Conservation (phyloP, 2,329 filamentous ascomycete genomes). For the Neofusicoccum sp. region DNA sequence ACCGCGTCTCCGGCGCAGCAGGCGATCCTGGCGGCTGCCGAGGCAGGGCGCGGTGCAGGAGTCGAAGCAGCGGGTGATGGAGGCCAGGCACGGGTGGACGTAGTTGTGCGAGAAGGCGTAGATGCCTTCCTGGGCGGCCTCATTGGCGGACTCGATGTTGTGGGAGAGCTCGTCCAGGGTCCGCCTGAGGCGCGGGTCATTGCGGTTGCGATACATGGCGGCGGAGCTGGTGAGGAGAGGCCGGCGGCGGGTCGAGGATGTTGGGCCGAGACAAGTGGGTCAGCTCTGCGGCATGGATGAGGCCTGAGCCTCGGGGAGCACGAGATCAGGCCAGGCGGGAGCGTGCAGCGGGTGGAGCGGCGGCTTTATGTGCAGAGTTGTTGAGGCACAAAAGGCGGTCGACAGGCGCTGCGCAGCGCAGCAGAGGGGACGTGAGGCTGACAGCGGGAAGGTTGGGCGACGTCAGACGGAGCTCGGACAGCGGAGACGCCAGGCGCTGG, state of each 20-base stretch:
- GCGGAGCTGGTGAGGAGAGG: constrained; percentile 17
- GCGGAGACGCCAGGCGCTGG: neutral
- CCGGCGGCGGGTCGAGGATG: constrained; percentile 9
- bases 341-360: neutral
- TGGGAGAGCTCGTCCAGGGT: constrained; percentile 91
- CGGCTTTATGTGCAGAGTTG: neutral
- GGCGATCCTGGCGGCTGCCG: constrained; percentile 70
- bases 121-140: constrained; percentile 85
- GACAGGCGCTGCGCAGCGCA: neutral
- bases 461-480: constrained; percentile 3
- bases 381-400: constrained; percentile 7
- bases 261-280: constrained; percentile 18
- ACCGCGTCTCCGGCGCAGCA: constrained; percentile 65
- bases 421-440: constrained; percentile 6
- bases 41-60: constrained; percentile 69
- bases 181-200: constrained; percentile 84
- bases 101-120: constrained; percentile 88
- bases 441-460: neutral
- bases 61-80: constrained; percentile 64
- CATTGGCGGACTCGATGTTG: constrained; percentile 85
- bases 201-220: constrained; percentile 56
- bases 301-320: neutral
- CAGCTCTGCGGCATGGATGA: constrained; percentile 13
- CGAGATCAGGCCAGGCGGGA: neutral
- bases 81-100: constrained; percentile 73